Conservation (phyloP, 768 basidiomycete genomes). For the Lactarius hatsudake region DNA sequence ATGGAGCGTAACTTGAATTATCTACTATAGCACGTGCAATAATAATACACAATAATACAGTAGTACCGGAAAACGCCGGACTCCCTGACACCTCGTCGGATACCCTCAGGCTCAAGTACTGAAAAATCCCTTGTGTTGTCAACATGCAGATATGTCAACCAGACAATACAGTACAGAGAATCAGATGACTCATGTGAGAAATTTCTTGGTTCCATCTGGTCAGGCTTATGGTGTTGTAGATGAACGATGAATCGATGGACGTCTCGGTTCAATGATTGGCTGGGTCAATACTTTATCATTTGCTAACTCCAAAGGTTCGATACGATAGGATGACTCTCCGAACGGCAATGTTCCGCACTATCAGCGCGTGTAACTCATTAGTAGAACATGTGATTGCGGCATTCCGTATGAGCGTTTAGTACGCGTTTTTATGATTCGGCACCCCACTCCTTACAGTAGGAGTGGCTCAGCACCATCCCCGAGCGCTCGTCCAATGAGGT, state of each 20-base stretch:
- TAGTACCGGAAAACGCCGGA: neutral
- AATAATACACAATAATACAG: neutral
- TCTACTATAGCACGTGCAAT: neutral
- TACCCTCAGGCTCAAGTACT: too few species aligned
- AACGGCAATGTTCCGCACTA: neutral
- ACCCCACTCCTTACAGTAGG: neutral
- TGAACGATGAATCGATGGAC: too few species aligned
- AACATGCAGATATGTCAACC: neutral
- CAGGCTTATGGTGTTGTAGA: neutral
- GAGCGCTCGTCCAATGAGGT: neutral
- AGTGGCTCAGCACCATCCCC: neutral
- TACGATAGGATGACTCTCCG: too few species aligned
- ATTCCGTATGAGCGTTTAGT: neutral
- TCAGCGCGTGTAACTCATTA: neutral
- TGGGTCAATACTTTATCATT: neutral
- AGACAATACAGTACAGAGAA: neutral
- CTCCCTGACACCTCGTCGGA: too few species aligned
- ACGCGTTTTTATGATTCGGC: neutral
- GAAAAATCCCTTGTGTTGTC: neutral
- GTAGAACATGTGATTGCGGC: neutral
- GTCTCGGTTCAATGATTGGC: too few species aligned
- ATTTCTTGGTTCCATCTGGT: neutral
- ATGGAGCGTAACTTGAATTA: neutral
- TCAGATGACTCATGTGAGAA: neutral
- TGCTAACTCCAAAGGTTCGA: neutral